These are phyloP conservation scores for Xylaria intraflava DNA, from an alignment of 495 filamentous ascomycete genomes.

Conservation along the genomic window DNA sequence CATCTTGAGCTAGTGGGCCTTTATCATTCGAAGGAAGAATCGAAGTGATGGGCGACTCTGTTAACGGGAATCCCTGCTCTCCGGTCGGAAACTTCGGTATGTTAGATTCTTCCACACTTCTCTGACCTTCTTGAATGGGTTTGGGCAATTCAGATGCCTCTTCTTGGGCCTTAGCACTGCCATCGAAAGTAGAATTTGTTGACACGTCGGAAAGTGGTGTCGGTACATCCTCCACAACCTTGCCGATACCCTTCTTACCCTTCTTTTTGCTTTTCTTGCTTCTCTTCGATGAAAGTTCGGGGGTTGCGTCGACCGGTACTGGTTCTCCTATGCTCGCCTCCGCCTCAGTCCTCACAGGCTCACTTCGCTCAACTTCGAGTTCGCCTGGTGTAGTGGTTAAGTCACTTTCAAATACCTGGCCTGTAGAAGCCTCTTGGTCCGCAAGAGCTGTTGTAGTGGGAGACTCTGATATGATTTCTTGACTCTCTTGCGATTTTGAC, in stretches of 20 bases:
- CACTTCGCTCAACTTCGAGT: not conserved
- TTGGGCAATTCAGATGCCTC: not conserved
- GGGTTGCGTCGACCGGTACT: not conserved
- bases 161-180: not conserved
- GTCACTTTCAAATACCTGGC: not conserved
- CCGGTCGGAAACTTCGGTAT: not conserved
- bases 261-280: constrained; percentile 30
- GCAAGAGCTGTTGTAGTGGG: not conserved
- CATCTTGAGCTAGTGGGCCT: not conserved
- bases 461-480: constrained; percentile 12
- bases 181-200: not conserved
- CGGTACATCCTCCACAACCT: constrained; percentile 11
- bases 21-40: not conserved
- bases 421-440: not conserved
- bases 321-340: not conserved
- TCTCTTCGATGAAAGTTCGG: constrained; percentile 13
- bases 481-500: constrained; percentile 14
- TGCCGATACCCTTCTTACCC: constrained; percentile 16
- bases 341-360: not conserved
- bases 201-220: not conserved
- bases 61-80: not conserved
- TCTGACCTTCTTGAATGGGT: not conserved
- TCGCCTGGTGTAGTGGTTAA: constrained; percentile 1
- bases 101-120: not conserved
- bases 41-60: not conserved